Evolutionary conservation across 2,329 filamentous ascomycete species (phyloP).

Genomic region (Diaporthe eres): DNA sequence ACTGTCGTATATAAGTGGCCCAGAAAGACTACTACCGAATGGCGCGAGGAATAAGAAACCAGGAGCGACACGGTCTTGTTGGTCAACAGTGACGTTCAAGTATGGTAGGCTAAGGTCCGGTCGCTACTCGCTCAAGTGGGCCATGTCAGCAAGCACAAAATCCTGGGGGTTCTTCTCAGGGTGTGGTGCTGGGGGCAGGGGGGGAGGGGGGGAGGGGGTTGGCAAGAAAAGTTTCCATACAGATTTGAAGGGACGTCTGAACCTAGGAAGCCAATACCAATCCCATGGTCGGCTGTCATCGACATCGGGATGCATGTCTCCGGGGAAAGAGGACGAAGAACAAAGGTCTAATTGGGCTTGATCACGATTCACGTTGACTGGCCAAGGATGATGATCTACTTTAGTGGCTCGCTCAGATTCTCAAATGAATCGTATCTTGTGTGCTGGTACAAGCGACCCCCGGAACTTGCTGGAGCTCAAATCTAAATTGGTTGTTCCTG

Average conservation of each 20-base stretch:
- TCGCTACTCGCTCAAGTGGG: not conserved
- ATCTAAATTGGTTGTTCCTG: not conserved
- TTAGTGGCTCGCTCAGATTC: not conserved
- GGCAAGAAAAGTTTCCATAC: not conserved
- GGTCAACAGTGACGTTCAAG: not conserved
- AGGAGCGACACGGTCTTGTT: not conserved
- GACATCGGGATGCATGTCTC: not conserved
- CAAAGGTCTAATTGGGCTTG: not conserved
- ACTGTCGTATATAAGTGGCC: conserved; percentile 6
- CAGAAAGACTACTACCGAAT: not conserved
- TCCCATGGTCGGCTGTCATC: conserved; percentile 16
- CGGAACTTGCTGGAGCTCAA: not conserved
- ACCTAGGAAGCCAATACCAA: conserved; percentile 20
- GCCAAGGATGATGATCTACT: not conserved
- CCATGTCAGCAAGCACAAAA: not conserved
- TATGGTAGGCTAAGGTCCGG: conserved; percentile 17
- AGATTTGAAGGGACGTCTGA: not conserved
- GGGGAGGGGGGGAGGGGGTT: not conserved
- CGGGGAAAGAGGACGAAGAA: not conserved
- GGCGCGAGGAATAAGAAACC: conserved; percentile 1
- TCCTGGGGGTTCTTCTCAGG: not conserved
- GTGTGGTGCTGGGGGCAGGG: not conserved
- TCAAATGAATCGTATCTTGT: not conserved
- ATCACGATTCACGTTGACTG: not conserved
- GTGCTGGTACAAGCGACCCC: too few relatives aligned